Conservation (phyloP, 768 basidiomycete species). For the Lanmaoa rubissima region DNA sequence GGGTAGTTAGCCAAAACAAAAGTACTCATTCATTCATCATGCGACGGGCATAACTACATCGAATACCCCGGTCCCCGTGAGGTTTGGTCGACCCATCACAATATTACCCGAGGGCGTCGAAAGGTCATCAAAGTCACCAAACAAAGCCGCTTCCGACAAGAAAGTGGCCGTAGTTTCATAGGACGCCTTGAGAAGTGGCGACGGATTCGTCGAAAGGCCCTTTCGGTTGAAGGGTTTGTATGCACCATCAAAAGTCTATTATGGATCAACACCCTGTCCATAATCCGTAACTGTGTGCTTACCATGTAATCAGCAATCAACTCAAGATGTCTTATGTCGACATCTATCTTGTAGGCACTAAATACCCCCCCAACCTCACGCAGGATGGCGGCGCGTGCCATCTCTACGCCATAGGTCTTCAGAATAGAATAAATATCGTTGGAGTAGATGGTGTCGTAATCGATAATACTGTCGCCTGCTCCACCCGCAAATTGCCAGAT, state of each 20-base stretch:
- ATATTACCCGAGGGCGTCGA: slow-evolving; percentile 89
- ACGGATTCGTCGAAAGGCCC: slow-evolving; percentile 88
- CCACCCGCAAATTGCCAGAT: slow-evolving; percentile 75
- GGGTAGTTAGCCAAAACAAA: too few relatives aligned
- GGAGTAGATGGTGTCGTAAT: slow-evolving; percentile 81
- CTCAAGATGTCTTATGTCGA: slow-evolving; percentile 90
- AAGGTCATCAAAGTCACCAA: slow-evolving; percentile 94
- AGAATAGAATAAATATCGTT: slow-evolving; percentile 94
- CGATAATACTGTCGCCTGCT: slow-evolving; percentile 56
- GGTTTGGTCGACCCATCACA: slow-evolving; percentile 82
- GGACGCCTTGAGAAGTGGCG: slow-evolving; percentile 95
- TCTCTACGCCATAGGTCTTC: slow-evolving; percentile 94
- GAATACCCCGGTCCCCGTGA: slow-evolving; percentile 94
- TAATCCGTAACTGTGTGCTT: slow-evolving; percentile 25
- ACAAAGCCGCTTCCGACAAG: slow-evolving; percentile 89
- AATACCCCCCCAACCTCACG: slow-evolving; percentile 91
- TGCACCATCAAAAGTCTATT: slow-evolving; percentile 93
- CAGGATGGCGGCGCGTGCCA: slow-evolving; percentile 88
- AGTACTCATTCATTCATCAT: background rate
- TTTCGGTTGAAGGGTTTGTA: slow-evolving; percentile 98
- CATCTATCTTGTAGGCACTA: slow-evolving; percentile 92
- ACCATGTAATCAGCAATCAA: slow-evolving; percentile 99
- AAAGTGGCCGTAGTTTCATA: slow-evolving; percentile 96
- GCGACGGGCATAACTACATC: slow-evolving; percentile 67
- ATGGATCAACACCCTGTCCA: background rate